Conservation (phyloP, 2,329 filamentous ascomycete genomes). For the Geosmithia morbida region DNA sequence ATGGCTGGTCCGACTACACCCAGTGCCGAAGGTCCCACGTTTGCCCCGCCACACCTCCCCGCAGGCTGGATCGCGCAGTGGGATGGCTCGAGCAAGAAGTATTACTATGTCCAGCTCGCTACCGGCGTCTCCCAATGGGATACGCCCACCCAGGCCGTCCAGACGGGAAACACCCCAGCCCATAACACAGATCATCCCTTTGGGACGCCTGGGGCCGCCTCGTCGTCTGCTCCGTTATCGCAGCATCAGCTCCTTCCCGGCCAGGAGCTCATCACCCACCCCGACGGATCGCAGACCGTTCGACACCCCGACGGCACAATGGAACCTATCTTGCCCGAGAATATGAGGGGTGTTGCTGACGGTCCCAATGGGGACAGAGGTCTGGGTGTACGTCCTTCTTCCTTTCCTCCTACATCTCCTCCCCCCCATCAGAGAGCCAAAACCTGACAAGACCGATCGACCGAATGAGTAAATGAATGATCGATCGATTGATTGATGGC, state of each 20-base stretch:
- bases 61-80: conserved; percentile 57
- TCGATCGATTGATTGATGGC: conserved; percentile 1
- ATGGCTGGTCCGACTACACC: conserved; percentile 47
- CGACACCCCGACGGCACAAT: conserved; percentile 45
- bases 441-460: too few species aligned
- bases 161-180: conserved; percentile 44
- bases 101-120: conserved; percentile 59
- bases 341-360: conserved; percentile 31
- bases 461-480: too few species aligned
- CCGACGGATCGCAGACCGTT: conserved; percentile 47
- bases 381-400: conserved; percentile 41
- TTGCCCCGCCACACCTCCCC: conserved; percentile 44
- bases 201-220: conserved; percentile 29
- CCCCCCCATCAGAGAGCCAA: too few species aligned
- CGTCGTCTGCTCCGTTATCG: conserved; percentile 11
- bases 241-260: too few species aligned
- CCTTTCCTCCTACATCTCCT: conserved; percentile 3
- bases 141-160: conserved; percentile 49
- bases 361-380: conserved; percentile 45
- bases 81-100: conserved; percentile 49
- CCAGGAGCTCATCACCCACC: conserved; percentile 43
- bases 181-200: conserved; percentile 46
- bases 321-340: conserved; percentile 42
- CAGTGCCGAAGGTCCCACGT: conserved; percentile 43
- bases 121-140: conserved; percentile 64